Base-by-base conservation (phyloP, 2,329 filamentous ascomycete genomes). In the Aureobasidium sp. region DNA sequence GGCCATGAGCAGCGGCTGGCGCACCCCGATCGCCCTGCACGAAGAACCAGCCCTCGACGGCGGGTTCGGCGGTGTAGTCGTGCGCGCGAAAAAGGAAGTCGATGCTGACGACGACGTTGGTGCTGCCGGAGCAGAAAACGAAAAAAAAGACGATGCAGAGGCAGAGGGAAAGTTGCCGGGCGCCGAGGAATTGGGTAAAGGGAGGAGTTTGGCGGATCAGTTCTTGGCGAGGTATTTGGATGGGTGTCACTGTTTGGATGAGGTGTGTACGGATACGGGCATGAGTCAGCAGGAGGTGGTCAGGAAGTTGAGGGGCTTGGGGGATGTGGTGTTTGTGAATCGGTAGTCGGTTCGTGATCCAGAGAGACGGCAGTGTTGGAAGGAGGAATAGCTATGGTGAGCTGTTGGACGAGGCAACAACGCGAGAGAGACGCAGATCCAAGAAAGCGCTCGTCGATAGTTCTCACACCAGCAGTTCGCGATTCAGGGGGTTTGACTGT, bases 211-310 rank as follows among this genome's bases (percentile, higher is more conserved):
- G 38, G 67, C 71, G 43, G 77, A 77, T 47, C 77, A 78, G 60
- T 71, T 70, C 60, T 68, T 93, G 69, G 79, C 85, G 65, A 80
- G 77, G 67, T 93, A 89, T 69, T 79, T 87, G 11, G 87, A 93
- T 72, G 90, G 89, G 0, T 81, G 81, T 65, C 87, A 90, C 70
- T 84, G 82, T 66, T 88, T 93, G 72, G 90, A 94, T 74, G 85
- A 92, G 77, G 90, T 93, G 65, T 89, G 89, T 69, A 88, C 86
- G 1, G 88, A 91, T 75, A 79, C 85, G 71, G 85, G 87, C 63
- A 70, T 90, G 69, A 83, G 82, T 7, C 87, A 92, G 69, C 79
- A 78, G 61, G 85, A 88, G 68, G 84, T 92, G 17, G 79, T 90
- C 74, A 83, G 84, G 38, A 84, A 81, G 70, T 73, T 94, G 50